These are phyloP conservation scores for Ormosia semicastrata DNA, from an alignment of 306 rosid genomes.

Conservation along the genomic window DNA sequence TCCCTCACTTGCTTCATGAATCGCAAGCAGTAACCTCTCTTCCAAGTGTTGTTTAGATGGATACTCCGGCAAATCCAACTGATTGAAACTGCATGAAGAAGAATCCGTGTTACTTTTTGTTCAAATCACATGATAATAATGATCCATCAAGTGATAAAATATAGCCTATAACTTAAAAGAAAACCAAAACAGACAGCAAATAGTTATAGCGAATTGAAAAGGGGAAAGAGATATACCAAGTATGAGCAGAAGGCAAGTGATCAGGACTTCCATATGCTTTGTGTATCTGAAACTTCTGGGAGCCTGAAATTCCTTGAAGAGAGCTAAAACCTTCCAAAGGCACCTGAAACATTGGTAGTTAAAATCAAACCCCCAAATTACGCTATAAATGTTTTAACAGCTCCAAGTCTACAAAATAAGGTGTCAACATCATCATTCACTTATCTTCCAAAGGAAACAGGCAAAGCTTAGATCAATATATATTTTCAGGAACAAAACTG, in stretches of 20 bases:
- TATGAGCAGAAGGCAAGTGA: slow-evolving; percentile 99
- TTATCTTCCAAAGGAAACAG: background rate
- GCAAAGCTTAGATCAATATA: background rate
- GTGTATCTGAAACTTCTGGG: slow-evolving; percentile 98
- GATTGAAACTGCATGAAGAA: slow-evolving; percentile 82
- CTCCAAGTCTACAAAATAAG: background rate
- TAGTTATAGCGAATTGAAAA: background rate
- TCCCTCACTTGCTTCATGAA: slow-evolving; percentile 95
- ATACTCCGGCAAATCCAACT: slow-evolving; percentile 93
- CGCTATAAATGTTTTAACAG: background rate
- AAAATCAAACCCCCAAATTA: slow-evolving; percentile 19
- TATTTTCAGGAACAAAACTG: background rate
- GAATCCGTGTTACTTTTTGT: background rate
- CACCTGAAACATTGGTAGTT: slow-evolving; percentile 58
- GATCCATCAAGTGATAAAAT: background rate
- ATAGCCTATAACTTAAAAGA: background rate
- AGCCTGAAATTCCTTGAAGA: slow-evolving; percentile 98
- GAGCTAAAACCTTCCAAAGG: slow-evolving; percentile 99
- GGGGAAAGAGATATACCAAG: slow-evolving; percentile 57
- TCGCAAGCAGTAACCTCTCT: slow-evolving; percentile 86
- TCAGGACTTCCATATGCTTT: slow-evolving; percentile 95
- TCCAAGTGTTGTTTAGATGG: slow-evolving; percentile 90
- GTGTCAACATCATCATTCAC: background rate
- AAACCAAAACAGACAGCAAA: background rate
- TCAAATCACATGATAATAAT: background rate